phyloP scores from a whole-genome alignment of 352 stramenopile genomes.

The Phytophthora nicotianae region DNA sequence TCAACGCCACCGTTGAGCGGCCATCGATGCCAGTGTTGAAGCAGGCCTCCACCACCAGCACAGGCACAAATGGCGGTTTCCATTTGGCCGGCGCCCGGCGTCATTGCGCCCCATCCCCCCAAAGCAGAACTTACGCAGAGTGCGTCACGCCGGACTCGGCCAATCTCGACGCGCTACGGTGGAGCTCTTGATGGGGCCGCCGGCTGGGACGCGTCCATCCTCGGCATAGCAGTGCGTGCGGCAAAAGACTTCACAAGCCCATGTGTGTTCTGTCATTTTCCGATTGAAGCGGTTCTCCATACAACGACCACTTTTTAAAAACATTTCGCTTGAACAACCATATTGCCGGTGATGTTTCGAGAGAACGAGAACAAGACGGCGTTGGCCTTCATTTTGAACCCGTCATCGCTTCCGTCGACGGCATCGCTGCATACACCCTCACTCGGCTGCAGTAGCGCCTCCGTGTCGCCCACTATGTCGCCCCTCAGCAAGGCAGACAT shows the following conservation, averaged over 20 bases:
- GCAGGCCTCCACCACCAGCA: slow-evolving; percentile 30
- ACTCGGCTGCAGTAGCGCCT: slow-evolving; percentile 24
- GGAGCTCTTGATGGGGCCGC: slow-evolving; percentile 4
- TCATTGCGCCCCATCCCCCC: slow-evolving; percentile 27
- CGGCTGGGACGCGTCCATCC: slow-evolving; percentile 9
- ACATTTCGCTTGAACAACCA: neutral
- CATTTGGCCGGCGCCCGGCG: slow-evolving; percentile 3
- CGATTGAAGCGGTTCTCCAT: slow-evolving; percentile 21
- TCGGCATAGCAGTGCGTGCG: neutral
- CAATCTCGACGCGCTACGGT: slow-evolving; percentile 6
- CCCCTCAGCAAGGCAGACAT: slow-evolving; percentile 49
- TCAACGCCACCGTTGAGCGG: slow-evolving; percentile 6
- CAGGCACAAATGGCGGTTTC: neutral
- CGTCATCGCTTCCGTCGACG: slow-evolving; percentile 27
- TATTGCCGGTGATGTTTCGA: slow-evolving; percentile 20
- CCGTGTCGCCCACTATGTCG: slow-evolving; percentile 49
- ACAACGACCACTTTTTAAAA: slow-evolving; percentile 10
- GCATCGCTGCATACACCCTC: slow-evolving; percentile 14
- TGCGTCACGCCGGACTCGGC: slow-evolving; percentile 24
- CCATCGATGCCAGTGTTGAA: slow-evolving; percentile 21
- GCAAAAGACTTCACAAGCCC: slow-evolving; percentile 9
- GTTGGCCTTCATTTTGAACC: slow-evolving; percentile 80
- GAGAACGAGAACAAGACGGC: slow-evolving; percentile 63
- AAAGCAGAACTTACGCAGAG: neutral
- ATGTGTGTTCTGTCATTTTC: slow-evolving; percentile 15